phyloP scores from a whole-genome alignment of 805 yeast species.

The Hemisphaericaspora nanyangensis region DNA sequence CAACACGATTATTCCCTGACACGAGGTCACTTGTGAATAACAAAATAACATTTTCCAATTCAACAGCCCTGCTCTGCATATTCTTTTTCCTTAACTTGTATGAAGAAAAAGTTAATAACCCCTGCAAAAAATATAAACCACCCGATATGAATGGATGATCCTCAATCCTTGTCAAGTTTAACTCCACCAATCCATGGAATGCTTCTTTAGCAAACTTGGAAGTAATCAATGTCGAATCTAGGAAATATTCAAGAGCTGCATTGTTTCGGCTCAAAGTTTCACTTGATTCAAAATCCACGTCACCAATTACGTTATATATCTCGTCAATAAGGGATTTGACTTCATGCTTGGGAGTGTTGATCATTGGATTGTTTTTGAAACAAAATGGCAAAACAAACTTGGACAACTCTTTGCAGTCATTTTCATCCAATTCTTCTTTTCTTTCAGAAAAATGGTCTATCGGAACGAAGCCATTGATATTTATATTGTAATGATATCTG shows the following conservation, averaged over 20 bases:
- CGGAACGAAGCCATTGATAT: slow-evolving; percentile 58
- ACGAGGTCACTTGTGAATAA: slow-evolving; percentile 64
- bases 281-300: slow-evolving; percentile 47
- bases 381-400: slow-evolving; percentile 54
- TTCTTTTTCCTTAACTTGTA: slow-evolving; percentile 70
- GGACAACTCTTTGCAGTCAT: slow-evolving; percentile 34
- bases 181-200: slow-evolving; percentile 44
- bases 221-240: slow-evolving; percentile 43
- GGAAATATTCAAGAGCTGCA: slow-evolving; percentile 40
- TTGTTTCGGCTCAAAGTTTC: slow-evolving; percentile 44
- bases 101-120: slow-evolving; percentile 60
- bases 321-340: slow-evolving; percentile 69
- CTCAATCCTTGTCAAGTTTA: slow-evolving; percentile 29
- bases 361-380: slow-evolving; percentile 54
- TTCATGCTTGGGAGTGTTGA: slow-evolving; percentile 62
- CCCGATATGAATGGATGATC: slow-evolving; percentile 34
- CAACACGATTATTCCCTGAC: slow-evolving; percentile 65
- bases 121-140: slow-evolving; percentile 61
- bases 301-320: slow-evolving; percentile 68
- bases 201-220: slow-evolving; percentile 45
- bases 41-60: slow-evolving; percentile 67
- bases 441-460: slow-evolving; percentile 56
- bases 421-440: slow-evolving; percentile 22
- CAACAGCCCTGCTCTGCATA: slow-evolving; percentile 79
- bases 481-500: slow-evolving; percentile 63